Conservation (phyloP, 192 early-diverging fungal genomes). For the Umbelopsis sp. region DNA sequence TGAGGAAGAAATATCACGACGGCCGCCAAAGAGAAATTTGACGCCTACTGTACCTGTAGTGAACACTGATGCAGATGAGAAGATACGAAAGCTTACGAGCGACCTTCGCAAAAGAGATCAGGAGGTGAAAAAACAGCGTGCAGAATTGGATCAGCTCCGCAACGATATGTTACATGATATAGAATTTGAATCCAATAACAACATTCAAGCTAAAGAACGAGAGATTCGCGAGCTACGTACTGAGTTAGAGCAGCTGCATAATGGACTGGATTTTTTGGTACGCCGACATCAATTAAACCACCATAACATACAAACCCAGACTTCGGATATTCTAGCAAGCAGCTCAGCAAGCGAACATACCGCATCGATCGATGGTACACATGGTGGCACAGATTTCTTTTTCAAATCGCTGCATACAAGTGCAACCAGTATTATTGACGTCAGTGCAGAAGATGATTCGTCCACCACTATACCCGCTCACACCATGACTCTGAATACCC, state of each 20-base stretch:
- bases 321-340: background rate
- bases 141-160: background rate
- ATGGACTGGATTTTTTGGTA: slow-evolving; percentile 1
- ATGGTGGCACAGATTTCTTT: background rate
- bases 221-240: slow-evolving; percentile 17
- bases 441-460: background rate
- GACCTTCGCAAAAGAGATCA: background rate
- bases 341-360: slow-evolving; percentile 5
- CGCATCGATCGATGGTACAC: background rate
- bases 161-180: background rate
- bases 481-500: background rate
- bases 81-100: slow-evolving; percentile 31
- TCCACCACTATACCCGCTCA: background rate
- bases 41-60: background rate
- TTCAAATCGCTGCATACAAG: slow-evolving; percentile 5
- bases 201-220: slow-evolving; percentile 17
- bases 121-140: background rate
- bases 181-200: slow-evolving; percentile 29
- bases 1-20: slow-evolving; percentile 20
- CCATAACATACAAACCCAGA: background rate
- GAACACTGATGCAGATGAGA: slow-evolving; percentile 32
- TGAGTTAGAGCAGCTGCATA: slow-evolving; percentile 1
- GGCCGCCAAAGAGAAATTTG: background rate
- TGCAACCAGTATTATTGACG: background rate
- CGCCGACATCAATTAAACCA: background rate